These are phyloP conservation scores for Microcera coccophila DNA, from an alignment of 2,329 filamentous ascomycete species.

Conservation along the genomic window DNA sequence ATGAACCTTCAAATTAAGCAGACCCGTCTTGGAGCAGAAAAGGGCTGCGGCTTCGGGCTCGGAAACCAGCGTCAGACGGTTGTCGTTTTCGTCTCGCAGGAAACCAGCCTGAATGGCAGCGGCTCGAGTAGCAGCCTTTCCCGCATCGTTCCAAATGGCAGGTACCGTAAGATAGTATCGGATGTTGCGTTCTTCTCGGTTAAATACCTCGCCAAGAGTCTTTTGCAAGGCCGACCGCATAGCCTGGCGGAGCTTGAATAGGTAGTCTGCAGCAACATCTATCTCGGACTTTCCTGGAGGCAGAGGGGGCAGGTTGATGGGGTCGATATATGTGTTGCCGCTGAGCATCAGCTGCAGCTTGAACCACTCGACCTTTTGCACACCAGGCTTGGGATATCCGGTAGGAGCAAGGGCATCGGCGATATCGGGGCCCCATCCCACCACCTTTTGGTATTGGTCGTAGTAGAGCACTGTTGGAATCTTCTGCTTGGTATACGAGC, in stretches of 20 bases:
- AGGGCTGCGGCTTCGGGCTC: constrained; percentile 96
- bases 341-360: constrained; percentile 98
- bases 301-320: constrained; percentile 95
- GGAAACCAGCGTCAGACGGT: constrained; percentile 87
- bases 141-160: constrained; percentile 98
- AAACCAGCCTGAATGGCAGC: constrained; percentile 97
- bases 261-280: constrained; percentile 97
- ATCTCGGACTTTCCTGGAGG: constrained; percentile 98
- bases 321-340: constrained; percentile 98
- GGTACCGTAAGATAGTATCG: constrained; percentile 98
- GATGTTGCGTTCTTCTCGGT: constrained; percentile 96
- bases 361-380: constrained; percentile 99
- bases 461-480: constrained; percentile 99
- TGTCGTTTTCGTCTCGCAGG: constrained; percentile 95
- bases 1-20: constrained; percentile 95
- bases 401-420: constrained; percentile 94
- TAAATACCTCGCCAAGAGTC: constrained; percentile 95
- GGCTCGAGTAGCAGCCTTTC: constrained; percentile 91
- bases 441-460: constrained; percentile 98
- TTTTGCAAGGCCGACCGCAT: constrained; percentile 96
- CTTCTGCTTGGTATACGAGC: constrained; percentile 99
- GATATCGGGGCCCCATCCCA: constrained; percentile 99
- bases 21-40: constrained; percentile 95
- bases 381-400: constrained; percentile 93
- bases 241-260: constrained; percentile 95